phyloP scores from a whole-genome alignment of 495 filamentous ascomycete species.

The Echria macrotheca region DNA sequence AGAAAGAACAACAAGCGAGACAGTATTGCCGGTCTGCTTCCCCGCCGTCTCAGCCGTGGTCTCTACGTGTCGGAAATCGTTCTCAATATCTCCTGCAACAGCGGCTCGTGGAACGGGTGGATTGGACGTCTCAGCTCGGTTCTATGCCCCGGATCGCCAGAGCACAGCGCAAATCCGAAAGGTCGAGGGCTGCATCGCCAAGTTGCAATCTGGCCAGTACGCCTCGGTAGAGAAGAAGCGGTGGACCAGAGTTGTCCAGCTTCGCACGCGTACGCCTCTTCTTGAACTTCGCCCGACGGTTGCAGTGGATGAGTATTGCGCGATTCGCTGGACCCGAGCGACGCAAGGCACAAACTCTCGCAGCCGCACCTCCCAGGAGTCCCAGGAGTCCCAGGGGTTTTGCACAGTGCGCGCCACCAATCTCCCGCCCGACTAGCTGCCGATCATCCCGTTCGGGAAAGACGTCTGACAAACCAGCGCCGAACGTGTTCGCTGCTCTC shows the following conservation, averaged over 20 bases:
- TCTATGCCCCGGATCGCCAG: background rate
- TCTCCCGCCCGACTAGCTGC: background rate
- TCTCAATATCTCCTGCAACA: background rate
- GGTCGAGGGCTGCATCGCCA: background rate
- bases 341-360: background rate
- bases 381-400: background rate
- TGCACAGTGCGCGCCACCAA: background rate
- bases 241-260: too few species aligned
- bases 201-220: background rate
- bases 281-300: too few species aligned
- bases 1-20: background rate
- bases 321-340: background rate
- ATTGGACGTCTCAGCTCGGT: background rate
- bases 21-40: background rate
- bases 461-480: background rate
- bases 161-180: background rate
- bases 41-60: background rate
- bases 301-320: too few species aligned
- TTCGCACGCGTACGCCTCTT: too few species aligned
- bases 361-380: background rate
- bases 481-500: background rate
- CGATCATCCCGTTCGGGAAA: background rate
- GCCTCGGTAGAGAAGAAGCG: too few species aligned
- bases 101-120: background rate
- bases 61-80: background rate